Evolutionary conservation across 2,329 filamentous ascomycete genomes (phyloP).

Genomic region (Apiospora kogelbergensis): DNA sequence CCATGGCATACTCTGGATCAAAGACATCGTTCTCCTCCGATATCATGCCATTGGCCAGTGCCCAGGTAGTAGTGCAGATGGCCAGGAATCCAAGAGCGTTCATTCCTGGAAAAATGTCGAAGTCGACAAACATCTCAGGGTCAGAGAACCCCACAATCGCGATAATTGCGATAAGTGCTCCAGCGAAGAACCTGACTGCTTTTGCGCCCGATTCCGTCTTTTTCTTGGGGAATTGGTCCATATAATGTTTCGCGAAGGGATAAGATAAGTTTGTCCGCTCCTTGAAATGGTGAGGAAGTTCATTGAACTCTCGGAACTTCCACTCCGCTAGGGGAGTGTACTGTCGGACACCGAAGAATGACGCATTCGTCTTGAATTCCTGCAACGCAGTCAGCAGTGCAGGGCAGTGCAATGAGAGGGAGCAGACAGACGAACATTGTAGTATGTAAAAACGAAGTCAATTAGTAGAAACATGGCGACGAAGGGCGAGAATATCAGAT

Average conservation of each 20-base stretch:
- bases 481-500: constrained; percentile 82
- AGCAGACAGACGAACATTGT: constrained; percentile 63
- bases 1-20: constrained; percentile 86
- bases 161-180: constrained; percentile 82
- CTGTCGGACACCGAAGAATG: constrained; percentile 80
- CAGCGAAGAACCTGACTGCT: constrained; percentile 84
- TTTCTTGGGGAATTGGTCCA: constrained; percentile 95
- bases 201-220: constrained; percentile 84
- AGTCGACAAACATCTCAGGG: constrained; percentile 84
- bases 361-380: constrained; percentile 95
- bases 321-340: constrained; percentile 94
- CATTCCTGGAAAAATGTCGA: constrained; percentile 86
- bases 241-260: constrained; percentile 86
- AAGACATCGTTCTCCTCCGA: constrained; percentile 88
- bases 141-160: constrained; percentile 84
- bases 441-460: constrained; percentile 92
- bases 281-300: constrained; percentile 87
- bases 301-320: constrained; percentile 99
- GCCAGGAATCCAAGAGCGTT: constrained; percentile 91
- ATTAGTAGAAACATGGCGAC: constrained; percentile 84
- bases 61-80: constrained; percentile 80
- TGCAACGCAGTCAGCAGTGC: constrained; percentile 35
- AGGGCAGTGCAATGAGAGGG: background rate
- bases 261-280: constrained; percentile 92
- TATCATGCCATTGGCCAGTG: constrained; percentile 76